A percentile compares a stretch with the other conserved stretches of the same genome.
Conservation (phyloP, 2,329 filamentous ascomycete species). For the Monilinia aucupariae region DNA sequence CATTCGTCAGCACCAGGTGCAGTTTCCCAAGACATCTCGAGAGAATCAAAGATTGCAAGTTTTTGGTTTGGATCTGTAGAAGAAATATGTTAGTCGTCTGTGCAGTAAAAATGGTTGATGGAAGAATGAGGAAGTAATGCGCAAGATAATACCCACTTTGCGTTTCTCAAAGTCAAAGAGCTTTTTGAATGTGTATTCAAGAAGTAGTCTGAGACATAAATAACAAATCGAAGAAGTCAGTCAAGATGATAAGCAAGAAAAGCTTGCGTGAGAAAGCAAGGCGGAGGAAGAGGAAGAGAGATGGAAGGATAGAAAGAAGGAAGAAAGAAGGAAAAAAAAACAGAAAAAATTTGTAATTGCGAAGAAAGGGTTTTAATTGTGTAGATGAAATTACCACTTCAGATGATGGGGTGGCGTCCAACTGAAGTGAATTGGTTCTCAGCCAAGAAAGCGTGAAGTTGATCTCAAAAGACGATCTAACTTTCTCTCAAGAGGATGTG, state of each 20-base stretch:
- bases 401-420: background rate
- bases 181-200: background rate
- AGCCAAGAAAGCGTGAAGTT: background rate
- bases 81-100: background rate
- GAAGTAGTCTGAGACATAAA: background rate
- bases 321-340: too few species aligned
- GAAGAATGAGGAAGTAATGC: background rate
- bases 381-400: background rate
- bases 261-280: too few species aligned
- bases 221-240: background rate
- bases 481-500: background rate
- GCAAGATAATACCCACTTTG: slow-evolving; percentile 1
- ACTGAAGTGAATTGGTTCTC: background rate
- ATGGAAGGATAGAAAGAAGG: too few species aligned
- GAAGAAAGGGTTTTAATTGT: background rate
- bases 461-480: background rate
- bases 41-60: background rate
- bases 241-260: too few species aligned
- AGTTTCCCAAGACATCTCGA: slow-evolving; percentile 32
- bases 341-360: background rate
- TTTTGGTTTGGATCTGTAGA: background rate
- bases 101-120: background rate
- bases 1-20: slow-evolving; percentile 15
- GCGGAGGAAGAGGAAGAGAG: background rate
- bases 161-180: background rate